Conservation (phyloP, 2,329 filamentous ascomycete species). For the Corinectria fuckeliana region DNA sequence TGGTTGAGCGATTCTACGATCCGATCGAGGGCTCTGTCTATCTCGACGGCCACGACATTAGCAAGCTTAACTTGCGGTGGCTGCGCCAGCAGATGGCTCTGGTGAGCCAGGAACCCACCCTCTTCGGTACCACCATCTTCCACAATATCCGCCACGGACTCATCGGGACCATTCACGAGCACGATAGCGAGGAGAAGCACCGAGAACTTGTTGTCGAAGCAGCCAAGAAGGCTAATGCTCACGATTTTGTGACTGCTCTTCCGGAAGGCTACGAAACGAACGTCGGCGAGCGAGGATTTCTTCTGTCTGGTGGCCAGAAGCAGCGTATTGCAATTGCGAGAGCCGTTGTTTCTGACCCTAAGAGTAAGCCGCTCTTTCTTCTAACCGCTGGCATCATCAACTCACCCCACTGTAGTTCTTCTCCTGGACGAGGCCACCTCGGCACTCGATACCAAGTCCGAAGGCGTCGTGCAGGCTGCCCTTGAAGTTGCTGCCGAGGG, state of each 20-base stretch:
- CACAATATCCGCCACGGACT: constrained; percentile 91
- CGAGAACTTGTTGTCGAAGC: constrained; percentile 77
- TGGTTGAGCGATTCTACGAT: constrained; percentile 94
- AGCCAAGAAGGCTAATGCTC: constrained; percentile 89
- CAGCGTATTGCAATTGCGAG: constrained; percentile 95
- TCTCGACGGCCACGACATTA: constrained; percentile 84
- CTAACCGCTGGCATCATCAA: neutral
- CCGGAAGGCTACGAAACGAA: constrained; percentile 92
- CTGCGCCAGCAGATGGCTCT: constrained; percentile 89
- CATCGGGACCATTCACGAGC: constrained; percentile 80
- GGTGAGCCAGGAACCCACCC: constrained; percentile 89
- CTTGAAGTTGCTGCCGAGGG: constrained; percentile 85
- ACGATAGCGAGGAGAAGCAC: constrained; percentile 69
- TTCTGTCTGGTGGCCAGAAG: constrained; percentile 94
- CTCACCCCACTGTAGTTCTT: constrained; percentile 59
- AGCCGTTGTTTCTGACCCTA: constrained; percentile 89
- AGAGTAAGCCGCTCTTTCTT: constrained; percentile 58
- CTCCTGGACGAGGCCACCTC: constrained; percentile 95
- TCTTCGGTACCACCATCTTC: constrained; percentile 89
- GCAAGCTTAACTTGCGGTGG: constrained; percentile 85
- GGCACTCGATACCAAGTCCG: constrained; percentile 91
- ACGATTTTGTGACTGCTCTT: constrained; percentile 84
- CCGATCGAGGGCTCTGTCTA: constrained; percentile 81
- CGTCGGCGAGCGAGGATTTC: constrained; percentile 92
- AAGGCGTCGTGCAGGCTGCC: constrained; percentile 92